Evolutionary conservation across 805 yeast species (phyloP), one percentile per base, ranked within the genome.

Genomic region (Teunomyces stri): DNA sequence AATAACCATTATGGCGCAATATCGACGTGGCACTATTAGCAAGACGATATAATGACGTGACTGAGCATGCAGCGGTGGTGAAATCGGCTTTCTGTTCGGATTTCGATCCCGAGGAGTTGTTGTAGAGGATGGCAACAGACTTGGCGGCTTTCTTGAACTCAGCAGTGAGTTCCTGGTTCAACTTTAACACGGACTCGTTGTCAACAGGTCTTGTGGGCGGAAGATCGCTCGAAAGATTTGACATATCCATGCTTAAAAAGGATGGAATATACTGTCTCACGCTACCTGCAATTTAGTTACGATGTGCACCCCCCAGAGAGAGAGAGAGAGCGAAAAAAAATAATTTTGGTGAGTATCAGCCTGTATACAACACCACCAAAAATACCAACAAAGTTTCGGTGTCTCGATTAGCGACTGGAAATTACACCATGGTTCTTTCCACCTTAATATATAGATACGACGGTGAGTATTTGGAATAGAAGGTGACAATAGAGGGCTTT

Each of bases 111-210:
- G 63, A 52, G n/a, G 60, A 51, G 52, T 68, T 69, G 50, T 70
- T 69, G 51, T 70, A 71, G 11, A 73, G 56, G n/a, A 68, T 77
- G 12, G 90, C 85, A 22, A 85, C 87, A 5, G 87, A 76, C 46
- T 83, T 78, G 22, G 90, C 90, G 5, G 90, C 90, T 46, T 73
- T 74, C 61, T 81, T 84, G 66, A 85, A 85, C 58, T 84, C 85
- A n/a, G 69, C 64, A 0, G 82, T 74, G 25, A 85, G 69, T 40
- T 84, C 85, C 37, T 64, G 67, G 49, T 75, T 78, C 40, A 83
- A 65, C 25, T 74, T 77, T 22, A 66, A 62, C 1, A 80, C 61
- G n/a, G 80, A 66, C 6, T 71, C 70, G 30, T 76, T 77, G 36
- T 69, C 72, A 9, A 79, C 68, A 2, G 81, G 77, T 30, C 60